phyloP scores from a whole-genome alignment of 768 basidiomycete genomes.

The Solioccasus polychromus region DNA sequence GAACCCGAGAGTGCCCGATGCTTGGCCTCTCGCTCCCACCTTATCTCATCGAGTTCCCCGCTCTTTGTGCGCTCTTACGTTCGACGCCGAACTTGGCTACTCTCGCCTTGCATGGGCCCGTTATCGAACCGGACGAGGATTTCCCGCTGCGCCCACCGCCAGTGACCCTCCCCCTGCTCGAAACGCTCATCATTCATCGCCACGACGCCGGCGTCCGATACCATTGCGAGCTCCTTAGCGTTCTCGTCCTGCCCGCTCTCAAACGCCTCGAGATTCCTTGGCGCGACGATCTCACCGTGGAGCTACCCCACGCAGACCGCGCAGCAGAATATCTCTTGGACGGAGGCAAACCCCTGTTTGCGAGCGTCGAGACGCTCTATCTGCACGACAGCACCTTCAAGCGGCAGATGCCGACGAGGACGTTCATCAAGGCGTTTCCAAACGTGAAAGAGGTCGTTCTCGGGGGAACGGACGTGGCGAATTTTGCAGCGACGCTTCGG shows the following conservation, averaged over 20 bases:
- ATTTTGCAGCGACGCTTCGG: constrained; percentile 12
- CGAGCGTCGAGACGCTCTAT: constrained; percentile 8
- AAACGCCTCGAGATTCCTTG: constrained; percentile 16
- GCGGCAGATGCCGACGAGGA: constrained; percentile 13
- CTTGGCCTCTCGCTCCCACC: constrained; percentile 6
- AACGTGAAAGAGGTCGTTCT: constrained; percentile 13
- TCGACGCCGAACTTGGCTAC: constrained; percentile 6
- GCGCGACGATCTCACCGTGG: constrained; percentile 14
- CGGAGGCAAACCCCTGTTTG: constrained; percentile 10
- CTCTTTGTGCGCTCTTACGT: constrained; percentile 11
- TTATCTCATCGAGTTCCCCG: constrained; percentile 16
- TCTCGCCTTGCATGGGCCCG: constrained; percentile 13
- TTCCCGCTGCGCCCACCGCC: neutral
- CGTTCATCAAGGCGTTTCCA: constrained; percentile 17
- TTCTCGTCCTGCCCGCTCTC: constrained; percentile 9
- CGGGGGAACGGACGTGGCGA: constrained; percentile 10
- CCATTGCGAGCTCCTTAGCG: constrained; percentile 11
- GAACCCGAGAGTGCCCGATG: constrained; percentile 9
- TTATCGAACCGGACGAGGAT: constrained; percentile 14
- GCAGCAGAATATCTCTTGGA: constrained; percentile 10
- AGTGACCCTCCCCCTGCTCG: constrained; percentile 5
- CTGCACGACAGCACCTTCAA: constrained; percentile 9
- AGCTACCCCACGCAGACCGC: constrained; percentile 4
- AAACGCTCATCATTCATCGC: constrained; percentile 18
- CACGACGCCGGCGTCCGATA: constrained; percentile 13